Conservation (phyloP, 2,329 filamentous ascomycete species). For the Parastagonospora avenae region DNA sequence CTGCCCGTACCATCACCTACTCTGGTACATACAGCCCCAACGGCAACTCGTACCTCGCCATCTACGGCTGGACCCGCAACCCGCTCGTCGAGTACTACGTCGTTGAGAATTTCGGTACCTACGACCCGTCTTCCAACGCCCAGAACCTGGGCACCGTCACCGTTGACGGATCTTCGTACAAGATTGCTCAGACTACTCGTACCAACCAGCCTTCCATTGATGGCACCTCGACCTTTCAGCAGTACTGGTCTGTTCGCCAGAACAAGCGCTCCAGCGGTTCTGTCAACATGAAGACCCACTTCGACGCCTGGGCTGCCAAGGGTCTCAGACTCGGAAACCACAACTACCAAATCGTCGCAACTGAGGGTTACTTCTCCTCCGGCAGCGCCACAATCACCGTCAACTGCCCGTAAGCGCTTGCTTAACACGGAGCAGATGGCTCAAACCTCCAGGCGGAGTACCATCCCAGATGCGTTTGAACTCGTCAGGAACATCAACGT, state of each 20-base stretch:
- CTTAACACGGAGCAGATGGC: background rate
- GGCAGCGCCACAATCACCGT: slow-evolving; percentile 58
- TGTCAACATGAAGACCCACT: slow-evolving; percentile 42
- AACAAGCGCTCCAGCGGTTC: slow-evolving; percentile 37
- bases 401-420: slow-evolving; percentile 26
- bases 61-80: slow-evolving; percentile 63
- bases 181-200: slow-evolving; percentile 36
- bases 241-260: slow-evolving; percentile 54
- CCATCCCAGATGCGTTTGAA: background rate
- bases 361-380: slow-evolving; percentile 59
- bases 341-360: slow-evolving; percentile 56
- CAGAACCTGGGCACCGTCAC: slow-evolving; percentile 40
- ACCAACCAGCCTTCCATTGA: slow-evolving; percentile 56
- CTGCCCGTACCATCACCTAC: slow-evolving; percentile 47
- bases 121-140: slow-evolving; percentile 55
- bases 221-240: slow-evolving; percentile 58
- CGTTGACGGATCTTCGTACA: slow-evolving; percentile 38
- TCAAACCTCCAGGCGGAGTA: background rate
- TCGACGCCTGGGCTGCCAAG: slow-evolving; percentile 41
- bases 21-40: slow-evolving; percentile 40
- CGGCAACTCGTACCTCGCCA: slow-evolving; percentile 55
- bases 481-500: background rate
- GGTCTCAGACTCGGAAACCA: slow-evolving; percentile 39
- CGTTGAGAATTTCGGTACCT: slow-evolving; percentile 59
- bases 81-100: slow-evolving; percentile 60